These are phyloP conservation scores for Scleroderma bovista DNA, from an alignment of 768 basidiomycete genomes.

Conservation along the genomic window DNA sequence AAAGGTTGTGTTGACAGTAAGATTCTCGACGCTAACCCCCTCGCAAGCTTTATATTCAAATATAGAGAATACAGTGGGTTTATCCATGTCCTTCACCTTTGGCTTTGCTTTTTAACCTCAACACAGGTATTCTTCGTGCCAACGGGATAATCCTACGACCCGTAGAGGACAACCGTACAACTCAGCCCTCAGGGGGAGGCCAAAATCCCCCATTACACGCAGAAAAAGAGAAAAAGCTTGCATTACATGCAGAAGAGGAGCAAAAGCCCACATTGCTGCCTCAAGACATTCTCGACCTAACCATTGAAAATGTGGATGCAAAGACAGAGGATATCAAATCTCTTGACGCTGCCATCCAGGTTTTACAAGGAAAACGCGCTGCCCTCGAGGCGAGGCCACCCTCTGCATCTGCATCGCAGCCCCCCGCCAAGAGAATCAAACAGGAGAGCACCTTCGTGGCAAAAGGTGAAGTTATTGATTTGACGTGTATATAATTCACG, in stretches of 20 bases:
- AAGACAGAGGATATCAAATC: slow-evolving; percentile 10
- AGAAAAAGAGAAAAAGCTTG: too few relatives aligned
- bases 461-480: slow-evolving; percentile 24
- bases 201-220: too few relatives aligned
- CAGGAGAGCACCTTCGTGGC: slow-evolving; percentile 16
- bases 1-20: not conserved
- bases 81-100: too few relatives aligned
- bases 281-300: slow-evolving; percentile 17
- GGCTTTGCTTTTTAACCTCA: not conserved
- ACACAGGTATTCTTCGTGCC: slow-evolving; percentile 21
- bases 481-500: slow-evolving; percentile 17
- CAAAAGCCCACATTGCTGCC: too few relatives aligned
- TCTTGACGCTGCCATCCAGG: not conserved
- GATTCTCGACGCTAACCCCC: slow-evolving; percentile 13
- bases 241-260: too few relatives aligned
- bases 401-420: slow-evolving; percentile 1
- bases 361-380: not conserved
- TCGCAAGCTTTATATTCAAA: slow-evolving; percentile 25
- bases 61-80: slow-evolving; percentile 25
- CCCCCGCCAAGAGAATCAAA: slow-evolving; percentile 21
- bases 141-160: slow-evolving; percentile 21
- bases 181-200: slow-evolving; percentile 2
- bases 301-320: slow-evolving; percentile 5
- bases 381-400: slow-evolving; percentile 4
- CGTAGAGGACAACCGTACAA: not conserved